These are phyloP conservation scores for Dimocarpus longan DNA, from an alignment of 345 rosid genomes.

Conservation along the genomic window DNA sequence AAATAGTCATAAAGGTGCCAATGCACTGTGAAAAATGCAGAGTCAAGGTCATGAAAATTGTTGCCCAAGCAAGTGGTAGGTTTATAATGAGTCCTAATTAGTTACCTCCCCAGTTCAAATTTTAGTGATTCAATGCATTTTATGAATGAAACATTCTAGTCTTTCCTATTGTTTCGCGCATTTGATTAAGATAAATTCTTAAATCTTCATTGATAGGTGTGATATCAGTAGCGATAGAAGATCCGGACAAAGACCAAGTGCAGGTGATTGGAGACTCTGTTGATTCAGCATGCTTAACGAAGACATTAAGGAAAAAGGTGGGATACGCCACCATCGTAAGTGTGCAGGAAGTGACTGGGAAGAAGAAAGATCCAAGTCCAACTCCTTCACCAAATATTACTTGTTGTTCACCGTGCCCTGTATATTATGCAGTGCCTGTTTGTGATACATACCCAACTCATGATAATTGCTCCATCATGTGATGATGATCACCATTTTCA, in stretches of 20 bases:
- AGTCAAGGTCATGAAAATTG: conserved; percentile 25
- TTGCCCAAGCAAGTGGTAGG: conserved; percentile 12
- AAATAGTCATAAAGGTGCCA: conserved; percentile 14
- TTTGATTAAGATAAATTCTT: too few species aligned
- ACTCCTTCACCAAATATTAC: neutral
- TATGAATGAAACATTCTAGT: too few species aligned
- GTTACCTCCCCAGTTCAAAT: too few species aligned
- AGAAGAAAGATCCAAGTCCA: neutral
- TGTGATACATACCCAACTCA: neutral
- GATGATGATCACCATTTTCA: neutral
- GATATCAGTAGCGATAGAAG: neutral
- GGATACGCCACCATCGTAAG: neutral
- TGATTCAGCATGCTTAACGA: neutral
- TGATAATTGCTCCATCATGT: neutral
- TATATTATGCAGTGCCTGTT: neutral
- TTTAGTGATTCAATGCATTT: too few species aligned
- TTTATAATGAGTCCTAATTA: too few species aligned
- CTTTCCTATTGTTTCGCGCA: too few species aligned
- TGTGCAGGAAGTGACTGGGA: neutral
- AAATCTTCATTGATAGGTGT: too few species aligned
- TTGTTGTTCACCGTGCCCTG: neutral
- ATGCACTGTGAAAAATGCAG: conserved; percentile 15
- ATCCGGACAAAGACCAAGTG: neutral
- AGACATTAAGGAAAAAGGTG: neutral
- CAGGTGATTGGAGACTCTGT: neutral